Evolutionary conservation across 345 rosid genomes (phyloP), one percentile per base, ranked within the genome.

Genomic region (Cardiospermum halicacabum): DNA sequence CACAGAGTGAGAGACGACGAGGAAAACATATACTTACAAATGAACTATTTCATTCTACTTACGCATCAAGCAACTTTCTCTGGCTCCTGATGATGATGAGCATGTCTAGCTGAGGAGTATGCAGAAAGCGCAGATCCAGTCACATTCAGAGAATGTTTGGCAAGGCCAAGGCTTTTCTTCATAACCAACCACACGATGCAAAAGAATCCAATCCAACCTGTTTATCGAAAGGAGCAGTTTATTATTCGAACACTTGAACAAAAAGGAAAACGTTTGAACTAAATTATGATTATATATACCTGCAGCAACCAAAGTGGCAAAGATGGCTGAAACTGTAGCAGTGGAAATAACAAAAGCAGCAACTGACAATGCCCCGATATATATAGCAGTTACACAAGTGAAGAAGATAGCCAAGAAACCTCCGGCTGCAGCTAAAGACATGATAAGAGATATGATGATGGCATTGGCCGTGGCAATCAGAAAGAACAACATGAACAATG

Each of bases 191-290:
- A 94, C 56, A 82, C 72, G 37, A 65, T 68, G 74, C 81, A 87
- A 74, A 93, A 79, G 74, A 93, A 91, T 53, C 91, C 92, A 53
- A 85, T 71, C 99, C 99, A 91, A 74, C 96, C 97, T 94, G 88
- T 69, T 56, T 53, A 66, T 53, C 54, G 42, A 26, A 37, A 53
- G 11, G 55, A 60, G 15, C 27, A 50, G n/a, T 37, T 26, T 3
- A 7, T 36, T 21, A 3, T 21, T 11, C 13, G 1, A 25, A 15
- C 10, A 34, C 11, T 21, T 24, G 24, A 13, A 24, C 13, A 26
- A 13, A 16, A 19, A 15, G 25, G 19, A 55, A 64, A 0, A n/a
- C n/a, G n/a, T n/a, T 57, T 39, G 19, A 51, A 43, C 27, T 18
- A n/a, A 54, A 7, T 34, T 34, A 60, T 6, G 62, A 45, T 24